Evolutionary conservation across 2,329 filamentous ascomycete genomes (phyloP), one percentile per base, ranked within the genome.

Genomic region (Epichloe scottii): DNA sequence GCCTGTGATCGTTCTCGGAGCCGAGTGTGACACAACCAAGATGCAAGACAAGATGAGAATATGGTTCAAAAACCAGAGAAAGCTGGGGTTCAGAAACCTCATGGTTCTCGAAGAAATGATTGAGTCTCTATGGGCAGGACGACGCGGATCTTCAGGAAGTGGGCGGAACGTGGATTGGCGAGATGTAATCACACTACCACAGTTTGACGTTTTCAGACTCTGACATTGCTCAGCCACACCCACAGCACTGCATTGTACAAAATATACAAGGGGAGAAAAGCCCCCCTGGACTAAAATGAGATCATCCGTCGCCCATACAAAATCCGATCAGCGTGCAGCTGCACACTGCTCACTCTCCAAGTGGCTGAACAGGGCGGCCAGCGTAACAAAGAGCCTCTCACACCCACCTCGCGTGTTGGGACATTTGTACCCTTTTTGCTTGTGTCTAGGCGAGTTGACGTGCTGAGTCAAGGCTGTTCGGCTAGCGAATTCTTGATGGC

Each of bases 381-480:
- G 55, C 3, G 57, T 64, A 49, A 56, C 68, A 56, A 71, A 73
- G 2, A 73, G 61, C n/a, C 46, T 54, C 0, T 49, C 17, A 49
- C 71, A 74, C 12, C 1, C 1, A 1, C 11, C 45, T 3, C 39
- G 21, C 21, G 21, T 17, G 1, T 68, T 66, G 0, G 67, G 68
- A 42, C 70, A 73, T 53, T 71, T 68, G 48, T 73, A 73, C 11
- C 71, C 54, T 0, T 51, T 39, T 45, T 68, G 56, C 48, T 68
- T 62, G 53, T 72, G 49, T 49, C n/a, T 15, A 14, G 73, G 65
- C 2, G 78, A 82, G 49, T 69, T 71, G 5, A 83, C 59, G 56
- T 84, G 79, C 50, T 69, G 63, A 46, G 74, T 73, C 10, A 82
- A 66, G 0, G 57, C 57, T 0, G 38, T 5, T 0, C 66, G 45